These are phyloP conservation scores for Ustilago xerochloae DNA, from an alignment of 1,284 basidiomycete species.

Conservation along the genomic window DNA sequence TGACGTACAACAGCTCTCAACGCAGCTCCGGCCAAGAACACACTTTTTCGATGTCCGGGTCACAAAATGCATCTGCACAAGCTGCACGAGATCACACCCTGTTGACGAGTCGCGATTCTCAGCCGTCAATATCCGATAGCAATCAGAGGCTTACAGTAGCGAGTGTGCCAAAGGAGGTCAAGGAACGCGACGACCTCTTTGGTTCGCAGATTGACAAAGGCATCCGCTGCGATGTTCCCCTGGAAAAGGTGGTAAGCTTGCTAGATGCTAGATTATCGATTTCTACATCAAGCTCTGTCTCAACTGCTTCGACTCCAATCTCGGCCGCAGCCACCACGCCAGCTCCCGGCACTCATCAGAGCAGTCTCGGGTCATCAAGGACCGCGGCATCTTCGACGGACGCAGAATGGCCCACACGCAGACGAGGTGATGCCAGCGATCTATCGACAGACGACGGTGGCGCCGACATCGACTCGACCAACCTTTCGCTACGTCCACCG, in stretches of 20 bases:
- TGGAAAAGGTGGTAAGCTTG: constrained; percentile 15
- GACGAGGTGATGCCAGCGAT: not conserved
- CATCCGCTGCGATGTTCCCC: constrained; percentile 30
- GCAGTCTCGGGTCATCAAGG: constrained; percentile 12
- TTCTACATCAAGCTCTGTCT: constrained; percentile 18
- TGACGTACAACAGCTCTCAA: not conserved
- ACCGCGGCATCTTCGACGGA: constrained; percentile 11
- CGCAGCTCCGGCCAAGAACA: not conserved
- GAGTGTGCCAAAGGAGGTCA: constrained; percentile 13
- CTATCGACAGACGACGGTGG: not conserved
- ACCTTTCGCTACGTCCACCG: constrained; percentile 7
- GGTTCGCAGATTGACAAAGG: constrained; percentile 7
- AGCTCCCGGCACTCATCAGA: not conserved
- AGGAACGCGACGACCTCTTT: constrained; percentile 20
- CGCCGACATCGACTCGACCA: constrained; percentile 13
- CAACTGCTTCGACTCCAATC: constrained; percentile 16
- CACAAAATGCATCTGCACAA: not conserved
- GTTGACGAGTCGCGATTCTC: not conserved
- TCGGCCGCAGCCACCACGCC: constrained; percentile 4
- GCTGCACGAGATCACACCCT: not conserved
- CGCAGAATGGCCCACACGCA: not conserved
- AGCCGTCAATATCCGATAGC: not conserved
- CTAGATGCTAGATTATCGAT: constrained; percentile 20
- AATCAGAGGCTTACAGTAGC: not conserved
- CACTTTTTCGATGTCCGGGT: not conserved